Conservation (phyloP, 345 rosid species). For the Salix udensis region DNA sequence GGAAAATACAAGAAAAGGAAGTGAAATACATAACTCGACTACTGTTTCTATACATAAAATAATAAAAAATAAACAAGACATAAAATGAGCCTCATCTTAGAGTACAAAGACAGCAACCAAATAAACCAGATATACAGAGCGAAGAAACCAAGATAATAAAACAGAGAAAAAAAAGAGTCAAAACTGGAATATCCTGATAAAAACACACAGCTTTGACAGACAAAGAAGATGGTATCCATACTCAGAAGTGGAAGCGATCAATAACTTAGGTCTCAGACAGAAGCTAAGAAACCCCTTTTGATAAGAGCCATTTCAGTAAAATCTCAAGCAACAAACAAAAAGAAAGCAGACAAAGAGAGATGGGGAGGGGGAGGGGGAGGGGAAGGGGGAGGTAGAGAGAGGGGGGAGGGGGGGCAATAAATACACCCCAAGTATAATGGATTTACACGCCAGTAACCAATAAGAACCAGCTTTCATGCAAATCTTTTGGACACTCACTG, state of each 20-base stretch:
- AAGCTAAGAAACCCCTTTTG: constrained; percentile 49
- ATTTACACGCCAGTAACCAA: constrained; percentile 51
- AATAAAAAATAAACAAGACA: neutral
- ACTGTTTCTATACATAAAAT: constrained; percentile 7
- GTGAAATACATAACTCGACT: constrained; percentile 12
- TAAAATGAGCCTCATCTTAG: neutral
- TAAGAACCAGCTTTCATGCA: constrained; percentile 56
- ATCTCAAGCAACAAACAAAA: constrained; percentile 41
- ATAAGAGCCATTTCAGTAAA: constrained; percentile 72
- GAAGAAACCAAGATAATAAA: neutral
- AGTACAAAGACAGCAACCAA: neutral
- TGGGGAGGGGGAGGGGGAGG: constrained; percentile 5
- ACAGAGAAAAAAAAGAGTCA: neutral
- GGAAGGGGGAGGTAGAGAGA: constrained; percentile 11
- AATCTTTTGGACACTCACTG: constrained; percentile 15
- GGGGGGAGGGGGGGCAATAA: constrained; percentile 20
- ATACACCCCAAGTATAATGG: constrained; percentile 51
- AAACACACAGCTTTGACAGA: neutral
- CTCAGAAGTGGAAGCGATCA: constrained; percentile 16
- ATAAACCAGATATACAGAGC: neutral
- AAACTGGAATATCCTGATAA: neutral
- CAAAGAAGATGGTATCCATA: neutral
- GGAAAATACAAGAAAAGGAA: neutral
- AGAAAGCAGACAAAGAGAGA: constrained; percentile 12
- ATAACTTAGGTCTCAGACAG: constrained; percentile 10